Conservation (phyloP, 306 rosid genomes). For the Vigna radiata region DNA sequence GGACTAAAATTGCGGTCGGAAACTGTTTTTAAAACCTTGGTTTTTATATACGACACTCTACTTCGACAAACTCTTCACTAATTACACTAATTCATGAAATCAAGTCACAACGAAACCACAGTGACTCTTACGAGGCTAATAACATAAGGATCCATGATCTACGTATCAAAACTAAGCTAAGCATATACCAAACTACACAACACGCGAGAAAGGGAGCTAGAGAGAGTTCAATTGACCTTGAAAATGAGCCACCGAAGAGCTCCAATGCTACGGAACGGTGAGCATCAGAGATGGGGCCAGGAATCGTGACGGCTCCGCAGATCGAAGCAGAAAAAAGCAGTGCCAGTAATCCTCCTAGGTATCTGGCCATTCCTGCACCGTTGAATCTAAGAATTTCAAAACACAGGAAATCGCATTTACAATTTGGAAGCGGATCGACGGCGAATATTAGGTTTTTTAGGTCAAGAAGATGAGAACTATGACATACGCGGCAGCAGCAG, state of each 20-base stretch:
- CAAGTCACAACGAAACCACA: neutral
- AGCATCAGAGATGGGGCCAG: constrained; percentile 64
- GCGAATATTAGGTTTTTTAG: neutral
- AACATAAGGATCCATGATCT: constrained; percentile 2
- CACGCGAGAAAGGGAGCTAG: neutral
- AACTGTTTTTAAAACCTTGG: neutral
- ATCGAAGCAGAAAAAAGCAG: constrained; percentile 57
- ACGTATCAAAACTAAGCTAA: neutral
- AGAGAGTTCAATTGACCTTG: constrained; percentile 59
- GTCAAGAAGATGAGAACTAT: constrained; percentile 22
- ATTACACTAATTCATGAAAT: neutral
- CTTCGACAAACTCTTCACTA: neutral
- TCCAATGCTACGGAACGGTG: constrained; percentile 84
- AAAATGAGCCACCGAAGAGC: constrained; percentile 71
- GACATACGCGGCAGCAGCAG: constrained; percentile 2
- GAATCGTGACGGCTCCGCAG: constrained; percentile 57
- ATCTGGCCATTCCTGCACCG: constrained; percentile 77
- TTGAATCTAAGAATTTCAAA: constrained; percentile 43
- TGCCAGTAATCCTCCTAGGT: constrained; percentile 56
- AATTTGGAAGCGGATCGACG: neutral
- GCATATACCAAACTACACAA: neutral
- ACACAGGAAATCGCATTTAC: constrained; percentile 14
- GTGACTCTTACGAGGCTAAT: neutral
- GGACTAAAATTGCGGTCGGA: neutral
- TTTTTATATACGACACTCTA: neutral